Percentiles rank a stretch among this genome's conserved stretches.
phyloP scores from a whole-genome alignment of 768 basidiomycete species.

The Kondoa malvinella region DNA sequence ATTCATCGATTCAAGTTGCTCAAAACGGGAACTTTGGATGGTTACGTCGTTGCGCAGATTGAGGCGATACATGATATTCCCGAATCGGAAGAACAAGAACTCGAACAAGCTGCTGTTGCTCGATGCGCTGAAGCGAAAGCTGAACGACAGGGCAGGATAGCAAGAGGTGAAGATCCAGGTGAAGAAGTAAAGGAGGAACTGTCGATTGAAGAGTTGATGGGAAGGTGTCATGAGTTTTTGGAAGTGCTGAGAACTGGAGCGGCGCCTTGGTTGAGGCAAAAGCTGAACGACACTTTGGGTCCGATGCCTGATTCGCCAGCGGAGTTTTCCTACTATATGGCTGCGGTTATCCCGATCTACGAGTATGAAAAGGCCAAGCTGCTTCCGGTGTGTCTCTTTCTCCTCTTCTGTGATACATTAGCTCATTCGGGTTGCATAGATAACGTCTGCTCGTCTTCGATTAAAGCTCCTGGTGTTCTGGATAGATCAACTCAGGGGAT shows the following conservation, averaged over 20 bases:
- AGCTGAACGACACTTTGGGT: conserved; percentile 47
- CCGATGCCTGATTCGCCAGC: conserved; percentile 23
- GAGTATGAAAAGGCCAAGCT: conserved; percentile 84
- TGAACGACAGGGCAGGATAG: not conserved
- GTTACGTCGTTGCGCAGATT: conserved; percentile 44
- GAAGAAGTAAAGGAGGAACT: conserved; percentile 26
- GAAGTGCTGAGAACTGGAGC: conserved; percentile 48
- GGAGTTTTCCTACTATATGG: conserved; percentile 26
- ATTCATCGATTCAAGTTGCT: conserved; percentile 65
- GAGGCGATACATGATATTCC: conserved; percentile 35
- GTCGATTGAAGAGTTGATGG: conserved; percentile 45
- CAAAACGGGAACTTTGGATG: conserved; percentile 67
- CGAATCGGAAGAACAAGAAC: conserved; percentile 33
- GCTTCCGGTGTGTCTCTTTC: conserved; percentile 39
- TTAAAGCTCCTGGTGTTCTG: conserved; percentile 76
- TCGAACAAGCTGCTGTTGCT: conserved; percentile 30
- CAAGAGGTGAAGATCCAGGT: not conserved
- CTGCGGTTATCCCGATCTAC: conserved; percentile 70
- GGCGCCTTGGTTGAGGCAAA: conserved; percentile 85
- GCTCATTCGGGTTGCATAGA: conserved; percentile 10
- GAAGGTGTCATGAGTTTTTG: conserved; percentile 46
- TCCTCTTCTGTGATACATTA: conserved; percentile 39
- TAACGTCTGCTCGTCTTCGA: conserved; percentile 43
- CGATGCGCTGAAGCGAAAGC: not conserved
- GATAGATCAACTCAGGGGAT: conserved; percentile 61